Base-by-base conservation (phyloP, 2,329 filamentous ascomycete species). In the Fusarium dimerum region DNA sequence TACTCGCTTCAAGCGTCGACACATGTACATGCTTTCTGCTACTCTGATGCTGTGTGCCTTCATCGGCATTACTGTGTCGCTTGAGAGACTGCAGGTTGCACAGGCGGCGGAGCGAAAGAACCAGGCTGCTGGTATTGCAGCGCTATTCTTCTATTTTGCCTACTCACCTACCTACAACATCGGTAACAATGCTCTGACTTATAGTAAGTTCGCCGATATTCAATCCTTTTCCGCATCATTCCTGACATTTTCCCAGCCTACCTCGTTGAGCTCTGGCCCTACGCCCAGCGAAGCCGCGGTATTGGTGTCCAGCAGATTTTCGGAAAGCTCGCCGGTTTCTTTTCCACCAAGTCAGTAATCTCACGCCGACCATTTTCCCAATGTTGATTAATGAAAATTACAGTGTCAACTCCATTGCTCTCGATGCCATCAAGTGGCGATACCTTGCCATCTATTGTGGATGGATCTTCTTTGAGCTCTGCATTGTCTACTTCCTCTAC, bases 401-500 rank as follows among this genome's bases (percentile, higher is more conserved):
- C 13, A 36, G 32, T 32, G 73, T 76, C 60, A 78, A 78, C 66
- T 73, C 76, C 0, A 72, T 76, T 15, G 75, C 73, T 0, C 69
- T 77, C 2, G 51, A 64, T 11, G 68, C 68, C 16, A 68, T 72
- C 18, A 61, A 68, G 46, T 78, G 75, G 75, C 70, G 68, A 32
- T 78, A 76, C 53, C 68, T 76, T 36, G 71, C 74, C 29, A 73
- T 74, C 10, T 77, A 76, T 55, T 74, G 72, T 56, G 72, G 69
- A 29, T 78, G 74, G 67, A 67, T 78, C 12, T 64, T 66, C 2
- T 72, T 76, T 36, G 73, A 78, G 60, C 66, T 76, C 40, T 48
- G 43, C 26, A 60, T 72, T 84, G 87, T 94, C 46, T 94, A 86
- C 73, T 89, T 92, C 71, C 79, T 92, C 57, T 95, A 93, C 68